Evolutionary conservation across 805 yeast species (phyloP), one percentile per base, ranked within the genome.

Genomic region (Komagataella phaffii): DNA sequence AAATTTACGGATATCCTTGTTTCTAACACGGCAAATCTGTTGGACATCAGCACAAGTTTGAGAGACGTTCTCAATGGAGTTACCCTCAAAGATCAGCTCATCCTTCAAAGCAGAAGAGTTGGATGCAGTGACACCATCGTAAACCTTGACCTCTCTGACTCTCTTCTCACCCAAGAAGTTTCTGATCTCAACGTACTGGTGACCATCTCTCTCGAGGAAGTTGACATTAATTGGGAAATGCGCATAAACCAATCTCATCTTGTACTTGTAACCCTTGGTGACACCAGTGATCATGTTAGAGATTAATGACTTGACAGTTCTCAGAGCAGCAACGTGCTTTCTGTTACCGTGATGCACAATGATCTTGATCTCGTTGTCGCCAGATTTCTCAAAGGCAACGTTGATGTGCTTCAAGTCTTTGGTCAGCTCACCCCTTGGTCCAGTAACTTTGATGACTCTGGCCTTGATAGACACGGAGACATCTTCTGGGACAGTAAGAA

Each of bases 1-100:
- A 84, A 91, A 91, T 83, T 91, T 91, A 80, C 99, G 88, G 90
- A 93, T 91, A 93, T 91, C 99, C 91, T 93, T 93, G 93, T 91
- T 91, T 82, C 96, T 87, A 71, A 89, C 98, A 75, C 95, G 83
- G 82, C 97, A 89, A 75, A 81, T 81, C 80, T 91, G 98, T 78
- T 91, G 96, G 67, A 93, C 81, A 71, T 89, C 96, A 68, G 99
- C 99, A 75, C 96, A 93, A 70, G 89, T 86, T 79, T 91, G 99
- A 60, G 98, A 93, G 64, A 91, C 99, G 69, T 82, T 87, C 79
- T 91, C 97, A 65, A 88, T 80, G 57, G 97, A 91, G 91, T 88
- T 90, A 77, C 99, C 99, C 60, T 81, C 71, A 65, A 93, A 79
- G 62, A 86, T 74, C 66, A 93, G 79, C 81, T 93, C 99, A 74